Conservation (phyloP, 2,329 filamentous ascomycete species). For the Colletotrichum incanum region DNA sequence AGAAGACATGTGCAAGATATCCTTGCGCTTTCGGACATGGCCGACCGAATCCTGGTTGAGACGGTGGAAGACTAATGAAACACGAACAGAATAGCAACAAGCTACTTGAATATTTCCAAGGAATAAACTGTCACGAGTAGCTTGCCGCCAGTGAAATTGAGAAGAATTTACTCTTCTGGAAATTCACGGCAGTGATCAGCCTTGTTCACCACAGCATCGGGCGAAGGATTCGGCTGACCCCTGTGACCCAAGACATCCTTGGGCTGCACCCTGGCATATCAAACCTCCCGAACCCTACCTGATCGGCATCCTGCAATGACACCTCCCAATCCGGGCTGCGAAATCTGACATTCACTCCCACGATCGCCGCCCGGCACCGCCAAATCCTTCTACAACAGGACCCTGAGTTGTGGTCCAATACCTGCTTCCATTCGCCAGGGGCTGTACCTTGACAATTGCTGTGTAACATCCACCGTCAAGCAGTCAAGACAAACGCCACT, state of each 20-base stretch:
- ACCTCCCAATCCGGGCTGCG: constrained; percentile 12
- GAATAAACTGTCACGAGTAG: too few relatives aligned
- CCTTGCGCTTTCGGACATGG: background rate
- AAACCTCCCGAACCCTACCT: background rate
- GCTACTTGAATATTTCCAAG: background rate
- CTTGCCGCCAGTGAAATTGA: background rate
- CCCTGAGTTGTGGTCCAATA: constrained; percentile 2
- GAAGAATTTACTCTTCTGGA: background rate
- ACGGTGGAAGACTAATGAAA: background rate
- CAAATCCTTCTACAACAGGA: constrained; percentile 6
- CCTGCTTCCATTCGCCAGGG: background rate
- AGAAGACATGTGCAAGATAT: background rate
- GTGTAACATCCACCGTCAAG: background rate
- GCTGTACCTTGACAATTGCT: background rate
- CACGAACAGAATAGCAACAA: background rate
- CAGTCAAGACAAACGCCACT: background rate
- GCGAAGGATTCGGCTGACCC: constrained; percentile 24
- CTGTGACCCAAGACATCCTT: constrained; percentile 4
- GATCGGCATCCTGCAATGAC: constrained; percentile 30
- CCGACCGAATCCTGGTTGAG: background rate
- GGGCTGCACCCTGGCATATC: background rate
- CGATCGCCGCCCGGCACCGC: constrained; percentile 15
- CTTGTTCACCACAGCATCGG: constrained; percentile 17
- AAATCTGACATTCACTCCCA: constrained; percentile 4
- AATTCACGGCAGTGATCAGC: background rate